phyloP scores from a whole-genome alignment of 371 early-diverging fungal genomes.

The Lichtheimia ornata region DNA sequence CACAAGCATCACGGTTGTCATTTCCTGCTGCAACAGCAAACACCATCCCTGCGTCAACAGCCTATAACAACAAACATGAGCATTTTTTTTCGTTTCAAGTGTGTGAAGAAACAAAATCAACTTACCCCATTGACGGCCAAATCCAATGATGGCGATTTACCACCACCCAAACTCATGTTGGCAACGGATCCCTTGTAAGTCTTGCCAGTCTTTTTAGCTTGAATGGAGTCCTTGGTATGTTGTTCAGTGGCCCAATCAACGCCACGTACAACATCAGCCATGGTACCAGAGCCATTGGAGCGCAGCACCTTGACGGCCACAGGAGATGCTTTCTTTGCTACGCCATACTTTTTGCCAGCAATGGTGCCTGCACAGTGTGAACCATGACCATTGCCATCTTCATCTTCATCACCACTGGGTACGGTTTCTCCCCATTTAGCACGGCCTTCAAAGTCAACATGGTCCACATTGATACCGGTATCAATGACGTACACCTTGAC shows the following conservation, averaged over 20 bases:
- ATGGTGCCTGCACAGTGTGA: slow-evolving; percentile 95
- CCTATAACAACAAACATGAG: slow-evolving; percentile 26
- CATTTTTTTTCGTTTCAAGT: background rate
- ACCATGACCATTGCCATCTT: slow-evolving; percentile 85
- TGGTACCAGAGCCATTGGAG: slow-evolving; percentile 78
- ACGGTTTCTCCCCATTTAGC: slow-evolving; percentile 80
- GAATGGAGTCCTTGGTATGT: slow-evolving; percentile 46
- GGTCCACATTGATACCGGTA: slow-evolving; percentile 81
- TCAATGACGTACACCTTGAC: slow-evolving; percentile 89
- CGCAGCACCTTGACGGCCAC: slow-evolving; percentile 90
- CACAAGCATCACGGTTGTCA: slow-evolving; percentile 91
- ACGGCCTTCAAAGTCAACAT: slow-evolving; percentile 85
- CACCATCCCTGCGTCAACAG: slow-evolving; percentile 77
- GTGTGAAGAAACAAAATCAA: background rate
- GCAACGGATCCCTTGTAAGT: slow-evolving; percentile 76
- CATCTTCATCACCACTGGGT: slow-evolving; percentile 68
- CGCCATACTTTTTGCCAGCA: slow-evolving; percentile 81
- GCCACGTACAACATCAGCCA: slow-evolving; percentile 73
- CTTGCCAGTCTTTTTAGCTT: slow-evolving; percentile 45
- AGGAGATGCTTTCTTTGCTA: slow-evolving; percentile 89
- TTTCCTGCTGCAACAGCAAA: slow-evolving; percentile 99
- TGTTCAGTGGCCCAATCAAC: slow-evolving; percentile 62
- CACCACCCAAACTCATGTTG: slow-evolving; percentile 94
- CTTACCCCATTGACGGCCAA: slow-evolving; percentile 70
- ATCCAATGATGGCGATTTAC: slow-evolving; percentile 79